A percentile compares a stretch with the other conserved stretches of the same genome.
phyloP scores from a whole-genome alignment of 129 eudicot species.

The Escallonia rubra region DNA sequence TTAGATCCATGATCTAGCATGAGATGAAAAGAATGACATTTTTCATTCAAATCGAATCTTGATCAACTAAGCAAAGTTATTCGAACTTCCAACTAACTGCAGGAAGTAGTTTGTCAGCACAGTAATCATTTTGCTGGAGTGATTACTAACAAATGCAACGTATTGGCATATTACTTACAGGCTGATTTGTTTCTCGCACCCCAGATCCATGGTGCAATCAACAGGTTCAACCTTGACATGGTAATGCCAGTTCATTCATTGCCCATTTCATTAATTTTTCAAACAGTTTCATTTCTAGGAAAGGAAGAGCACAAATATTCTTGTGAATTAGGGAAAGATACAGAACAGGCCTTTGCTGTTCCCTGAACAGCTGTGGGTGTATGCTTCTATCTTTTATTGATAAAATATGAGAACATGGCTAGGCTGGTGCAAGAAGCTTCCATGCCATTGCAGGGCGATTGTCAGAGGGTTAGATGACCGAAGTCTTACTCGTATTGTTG shows the following conservation, averaged over 20 bases:
- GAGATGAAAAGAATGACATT: too few relatives aligned
- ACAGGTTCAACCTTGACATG: background rate
- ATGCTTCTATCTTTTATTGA: background rate
- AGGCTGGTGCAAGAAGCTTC: too few relatives aligned
- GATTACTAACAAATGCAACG: background rate
- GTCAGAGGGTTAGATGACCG: too few relatives aligned
- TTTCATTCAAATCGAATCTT: too few relatives aligned
- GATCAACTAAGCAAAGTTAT: too few relatives aligned
- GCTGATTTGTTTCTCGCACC: constrained; percentile 86
- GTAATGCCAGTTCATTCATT: background rate
- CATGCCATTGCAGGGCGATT: too few relatives aligned
- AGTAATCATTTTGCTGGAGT: background rate
- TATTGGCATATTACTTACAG: constrained; percentile 28
- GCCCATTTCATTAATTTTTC: background rate
- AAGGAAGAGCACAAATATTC: background rate
- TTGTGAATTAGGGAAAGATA: background rate
- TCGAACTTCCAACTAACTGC: too few relatives aligned
- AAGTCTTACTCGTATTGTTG: too few relatives aligned
- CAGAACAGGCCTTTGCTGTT: background rate
- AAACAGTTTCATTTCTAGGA: background rate
- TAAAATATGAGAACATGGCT: too few relatives aligned
- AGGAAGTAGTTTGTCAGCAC: too few relatives aligned
- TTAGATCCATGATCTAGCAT: too few relatives aligned
- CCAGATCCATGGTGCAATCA: constrained; percentile 34
- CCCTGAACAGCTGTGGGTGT: background rate